Percentiles rank a stretch among this genome's conserved stretches.
Conservation (phyloP, 2,329 filamentous ascomycete genomes). For the Pseudocercospora eumusae region DNA sequence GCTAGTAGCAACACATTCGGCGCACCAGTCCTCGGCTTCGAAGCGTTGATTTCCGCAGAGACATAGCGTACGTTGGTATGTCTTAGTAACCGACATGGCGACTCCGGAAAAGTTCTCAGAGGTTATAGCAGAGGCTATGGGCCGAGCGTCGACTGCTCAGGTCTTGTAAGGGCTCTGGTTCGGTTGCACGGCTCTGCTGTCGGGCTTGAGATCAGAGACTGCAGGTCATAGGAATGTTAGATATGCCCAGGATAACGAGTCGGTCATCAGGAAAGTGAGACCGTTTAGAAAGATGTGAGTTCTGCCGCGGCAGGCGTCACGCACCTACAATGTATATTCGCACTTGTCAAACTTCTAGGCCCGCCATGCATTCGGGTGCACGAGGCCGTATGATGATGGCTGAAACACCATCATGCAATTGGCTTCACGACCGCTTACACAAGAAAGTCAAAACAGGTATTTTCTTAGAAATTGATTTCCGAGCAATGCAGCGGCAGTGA, state of each 20-base stretch:
- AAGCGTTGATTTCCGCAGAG: not conserved
- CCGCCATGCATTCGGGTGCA: not conserved
- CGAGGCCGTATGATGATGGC: not conserved
- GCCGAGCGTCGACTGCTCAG: not conserved
- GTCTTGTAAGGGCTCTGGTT: too few species aligned
- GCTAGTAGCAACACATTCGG: not conserved
- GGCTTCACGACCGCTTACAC: not conserved
- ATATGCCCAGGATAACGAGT: too few species aligned
- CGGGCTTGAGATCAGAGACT: too few species aligned
- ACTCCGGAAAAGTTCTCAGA: not conserved
- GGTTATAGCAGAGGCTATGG: not conserved
- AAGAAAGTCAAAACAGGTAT: slow-evolving; percentile 3
- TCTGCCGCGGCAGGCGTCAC: not conserved
- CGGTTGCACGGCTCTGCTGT: too few species aligned
- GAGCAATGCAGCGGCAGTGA: slow-evolving; percentile 3
- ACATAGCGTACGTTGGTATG: not conserved
- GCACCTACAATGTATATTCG: slow-evolving; percentile 1
- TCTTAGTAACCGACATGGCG: slow-evolving; percentile 1
- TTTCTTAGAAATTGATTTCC: not conserved
- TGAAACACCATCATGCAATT: not conserved
- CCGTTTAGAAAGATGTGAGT: not conserved
- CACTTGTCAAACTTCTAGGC: not conserved
- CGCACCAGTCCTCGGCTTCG: slow-evolving; percentile 1
- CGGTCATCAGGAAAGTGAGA: too few species aligned
- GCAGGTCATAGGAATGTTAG: too few species aligned